phyloP scores from a whole-genome alignment of 129 eudicot genomes.

The Helichrysum umbraculigerum region DNA sequence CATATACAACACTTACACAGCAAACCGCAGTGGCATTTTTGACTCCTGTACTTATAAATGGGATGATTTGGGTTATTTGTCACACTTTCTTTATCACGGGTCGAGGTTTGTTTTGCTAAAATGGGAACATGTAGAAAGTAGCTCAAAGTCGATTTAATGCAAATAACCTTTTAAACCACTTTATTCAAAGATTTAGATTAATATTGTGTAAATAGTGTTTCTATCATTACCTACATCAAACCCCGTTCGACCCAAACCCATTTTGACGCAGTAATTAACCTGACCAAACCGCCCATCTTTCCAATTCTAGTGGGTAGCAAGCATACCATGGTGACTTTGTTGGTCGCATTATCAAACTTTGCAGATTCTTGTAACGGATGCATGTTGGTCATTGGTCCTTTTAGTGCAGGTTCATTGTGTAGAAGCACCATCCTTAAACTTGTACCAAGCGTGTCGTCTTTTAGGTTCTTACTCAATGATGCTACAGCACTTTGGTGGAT shows the following conservation, averaged over 20 bases:
- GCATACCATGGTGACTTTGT: conserved; percentile 46
- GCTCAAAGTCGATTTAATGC: not conserved
- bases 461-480: conserved; percentile 35
- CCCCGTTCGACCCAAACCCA: not conserved
- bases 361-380: conserved; percentile 38
- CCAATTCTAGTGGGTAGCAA: not conserved
- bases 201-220: not conserved
- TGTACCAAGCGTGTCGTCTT: conserved; percentile 40
- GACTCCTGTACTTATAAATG: not conserved
- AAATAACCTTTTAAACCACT: not conserved
- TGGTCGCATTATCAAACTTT: conserved; percentile 28
- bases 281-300: not conserved
- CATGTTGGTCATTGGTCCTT: conserved; percentile 43
- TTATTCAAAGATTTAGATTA: not conserved
- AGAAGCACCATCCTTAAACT: conserved; percentile 43
- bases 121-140: not conserved
- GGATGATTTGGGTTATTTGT: not conserved
- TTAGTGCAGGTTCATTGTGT: conserved; percentile 30
- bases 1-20: not conserved
- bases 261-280: not conserved
- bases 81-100: not conserved
- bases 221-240: not conserved
- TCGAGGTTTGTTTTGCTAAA: not conserved
- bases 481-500: conserved; percentile 73
- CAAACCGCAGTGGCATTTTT: not conserved